phyloP scores from a whole-genome alignment of 257 asterid species.

The Petunia secreta region DNA sequence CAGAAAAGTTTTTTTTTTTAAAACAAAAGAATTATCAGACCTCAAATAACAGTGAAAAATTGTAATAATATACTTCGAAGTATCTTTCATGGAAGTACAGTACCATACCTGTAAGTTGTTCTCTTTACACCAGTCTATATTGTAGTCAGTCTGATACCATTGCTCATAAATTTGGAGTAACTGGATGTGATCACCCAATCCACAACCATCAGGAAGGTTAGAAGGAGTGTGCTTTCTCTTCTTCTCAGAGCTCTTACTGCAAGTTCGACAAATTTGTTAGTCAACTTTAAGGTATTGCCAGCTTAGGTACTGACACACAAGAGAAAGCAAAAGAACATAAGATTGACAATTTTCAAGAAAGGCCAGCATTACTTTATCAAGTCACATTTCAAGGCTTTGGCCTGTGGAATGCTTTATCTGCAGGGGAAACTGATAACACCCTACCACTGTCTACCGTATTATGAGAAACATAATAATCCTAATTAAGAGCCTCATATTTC shows the following conservation, averaged over 20 bases:
- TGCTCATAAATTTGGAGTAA: conserved; percentile 86
- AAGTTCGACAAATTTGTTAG: background rate
- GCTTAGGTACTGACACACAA: background rate
- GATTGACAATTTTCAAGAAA: background rate
- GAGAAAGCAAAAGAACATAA: conserved; percentile 16
- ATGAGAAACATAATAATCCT: conserved; percentile 15
- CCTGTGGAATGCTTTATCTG: background rate
- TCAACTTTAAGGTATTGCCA: background rate
- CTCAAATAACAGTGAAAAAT: background rate
- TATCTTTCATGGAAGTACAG: background rate
- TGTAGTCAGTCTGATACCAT: conserved; percentile 79
- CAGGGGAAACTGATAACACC: background rate
- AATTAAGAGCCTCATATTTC: conserved; percentile 10
- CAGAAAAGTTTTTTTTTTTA: background rate
- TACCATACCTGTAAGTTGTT: conserved; percentile 76
- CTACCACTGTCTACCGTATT: background rate
- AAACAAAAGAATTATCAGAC: background rate
- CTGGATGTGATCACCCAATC: conserved; percentile 97
- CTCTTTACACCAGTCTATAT: conserved; percentile 76
- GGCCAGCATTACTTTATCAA: background rate
- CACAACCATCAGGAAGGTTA: conserved; percentile 90
- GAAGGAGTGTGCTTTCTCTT: conserved; percentile 82
- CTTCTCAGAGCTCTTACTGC: conserved; percentile 64
- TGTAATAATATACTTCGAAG: background rate
- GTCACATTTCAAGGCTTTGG: background rate